Evolutionary conservation across 306 rosid species (phyloP).

Genomic region (Datisca glomerata): DNA sequence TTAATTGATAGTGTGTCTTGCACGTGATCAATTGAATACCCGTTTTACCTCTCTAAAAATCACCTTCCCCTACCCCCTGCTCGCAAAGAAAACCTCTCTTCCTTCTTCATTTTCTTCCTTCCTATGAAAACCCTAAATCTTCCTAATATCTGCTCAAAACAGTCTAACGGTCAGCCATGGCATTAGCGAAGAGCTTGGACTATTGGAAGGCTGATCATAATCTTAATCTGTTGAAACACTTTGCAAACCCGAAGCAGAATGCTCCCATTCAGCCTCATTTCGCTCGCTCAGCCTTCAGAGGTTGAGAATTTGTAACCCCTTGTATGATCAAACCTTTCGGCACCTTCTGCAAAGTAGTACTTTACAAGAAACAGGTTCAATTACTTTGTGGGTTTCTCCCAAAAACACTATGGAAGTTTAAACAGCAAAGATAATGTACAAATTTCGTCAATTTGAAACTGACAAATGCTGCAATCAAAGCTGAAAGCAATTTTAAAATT

Average conservation of each 20-base stretch:
- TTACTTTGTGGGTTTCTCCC: neutral
- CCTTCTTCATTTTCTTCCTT: neutral
- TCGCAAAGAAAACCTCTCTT: neutral
- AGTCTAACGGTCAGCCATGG: constrained; percentile 5
- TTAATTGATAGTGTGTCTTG: neutral
- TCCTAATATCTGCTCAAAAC: no score
- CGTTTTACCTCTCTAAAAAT: neutral
- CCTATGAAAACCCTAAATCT: neutral
- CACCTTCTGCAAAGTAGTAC: no score
- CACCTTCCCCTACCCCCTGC: neutral
- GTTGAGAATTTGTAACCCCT: constrained; percentile 86
- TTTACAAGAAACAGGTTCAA: no score
- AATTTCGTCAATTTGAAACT: neutral
- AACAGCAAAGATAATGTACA: neutral
- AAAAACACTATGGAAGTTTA: neutral
- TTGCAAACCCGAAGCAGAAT: neutral
- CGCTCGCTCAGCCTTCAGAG: constrained; percentile 34
- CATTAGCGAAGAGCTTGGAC: constrained; percentile 4
- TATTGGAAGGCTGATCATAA: constrained; percentile 4
- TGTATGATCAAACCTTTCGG: constrained; percentile 69
- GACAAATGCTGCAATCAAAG: neutral
- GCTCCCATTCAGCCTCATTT: constrained; percentile 33
- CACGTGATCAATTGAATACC: no score
- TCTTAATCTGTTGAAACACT: neutral
- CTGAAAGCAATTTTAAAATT: neutral